These are phyloP conservation scores for Nakaseomyces nivariensis DNA, from an alignment of 1,139 yeast species.

Conservation along the genomic window DNA sequence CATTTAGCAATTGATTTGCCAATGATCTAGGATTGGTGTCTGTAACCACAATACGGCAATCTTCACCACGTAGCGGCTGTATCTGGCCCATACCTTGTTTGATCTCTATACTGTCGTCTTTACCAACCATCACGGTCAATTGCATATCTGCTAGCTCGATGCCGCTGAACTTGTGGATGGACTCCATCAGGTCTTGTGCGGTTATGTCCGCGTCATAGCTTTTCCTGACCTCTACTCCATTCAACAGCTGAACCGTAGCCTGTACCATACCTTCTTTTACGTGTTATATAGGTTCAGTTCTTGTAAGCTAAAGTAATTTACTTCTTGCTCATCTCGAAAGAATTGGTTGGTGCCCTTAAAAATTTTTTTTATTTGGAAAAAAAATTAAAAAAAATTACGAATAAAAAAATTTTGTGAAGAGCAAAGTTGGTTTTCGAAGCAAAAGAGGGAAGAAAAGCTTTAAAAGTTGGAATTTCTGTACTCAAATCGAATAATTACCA, in stretches of 20 bases:
- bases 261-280: background rate
- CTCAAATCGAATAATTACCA: no score
- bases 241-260: background rate
- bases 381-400: no score
- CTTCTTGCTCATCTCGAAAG: background rate
- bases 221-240: background rate
- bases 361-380: no score
- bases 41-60: constrained; percentile 35
- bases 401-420: no score
- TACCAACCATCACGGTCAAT: background rate
- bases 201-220: background rate
- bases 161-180: background rate
- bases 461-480: no score
- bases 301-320: background rate
- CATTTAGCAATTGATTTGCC: constrained; percentile 34
- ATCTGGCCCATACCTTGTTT: background rate
- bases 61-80: background rate
- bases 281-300: no score
- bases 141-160: constrained; percentile 1
- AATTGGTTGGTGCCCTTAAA: no score
- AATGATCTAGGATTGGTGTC: constrained; percentile 44
- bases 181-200: background rate
- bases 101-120: background rate
- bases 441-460: no score
- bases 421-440: no score